Evolutionary conservation across 441 rosid genomes (phyloP).

Genomic region (Populus hybrid): DNA sequence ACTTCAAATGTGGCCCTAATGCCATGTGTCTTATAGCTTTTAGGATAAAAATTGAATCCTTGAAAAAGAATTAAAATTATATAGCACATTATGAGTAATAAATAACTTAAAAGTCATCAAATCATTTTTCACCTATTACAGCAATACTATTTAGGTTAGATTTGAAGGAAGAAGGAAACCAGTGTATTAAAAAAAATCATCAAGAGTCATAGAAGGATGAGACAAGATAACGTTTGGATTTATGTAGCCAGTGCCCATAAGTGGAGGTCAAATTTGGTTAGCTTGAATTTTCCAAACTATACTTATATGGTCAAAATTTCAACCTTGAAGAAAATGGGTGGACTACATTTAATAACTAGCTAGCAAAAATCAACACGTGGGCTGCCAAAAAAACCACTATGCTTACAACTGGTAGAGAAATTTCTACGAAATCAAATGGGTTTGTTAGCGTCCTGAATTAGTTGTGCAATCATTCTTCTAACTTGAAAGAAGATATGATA

Average conservation of each 20-base stretch:
- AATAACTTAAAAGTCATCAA: background rate
- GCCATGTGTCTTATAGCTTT: background rate
- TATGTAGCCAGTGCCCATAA: background rate
- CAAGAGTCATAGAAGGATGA: background rate
- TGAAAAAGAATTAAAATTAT: background rate
- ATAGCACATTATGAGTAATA: background rate
- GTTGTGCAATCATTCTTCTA: background rate
- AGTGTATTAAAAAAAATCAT: too few relatives aligned
- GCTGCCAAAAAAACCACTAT: background rate
- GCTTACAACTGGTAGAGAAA: background rate
- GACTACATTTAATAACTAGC: background rate
- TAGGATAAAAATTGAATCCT: too few relatives aligned
- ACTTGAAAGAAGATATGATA: background rate
- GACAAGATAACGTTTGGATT: background rate
- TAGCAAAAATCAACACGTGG: background rate
- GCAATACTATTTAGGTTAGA: background rate
- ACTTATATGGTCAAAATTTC: background rate
- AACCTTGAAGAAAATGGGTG: background rate
- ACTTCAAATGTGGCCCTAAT: too few relatives aligned
- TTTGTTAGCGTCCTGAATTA: background rate
- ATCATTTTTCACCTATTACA: background rate
- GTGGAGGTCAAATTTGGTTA: background rate
- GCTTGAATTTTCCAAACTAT: background rate
- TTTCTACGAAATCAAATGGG: background rate
- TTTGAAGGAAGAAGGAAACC: background rate